A percentile compares a stretch with the other conserved stretches of the same genome.
These are phyloP conservation scores for Tricholomella constricta DNA, from an alignment of 768 basidiomycete genomes.

Conservation along the genomic window DNA sequence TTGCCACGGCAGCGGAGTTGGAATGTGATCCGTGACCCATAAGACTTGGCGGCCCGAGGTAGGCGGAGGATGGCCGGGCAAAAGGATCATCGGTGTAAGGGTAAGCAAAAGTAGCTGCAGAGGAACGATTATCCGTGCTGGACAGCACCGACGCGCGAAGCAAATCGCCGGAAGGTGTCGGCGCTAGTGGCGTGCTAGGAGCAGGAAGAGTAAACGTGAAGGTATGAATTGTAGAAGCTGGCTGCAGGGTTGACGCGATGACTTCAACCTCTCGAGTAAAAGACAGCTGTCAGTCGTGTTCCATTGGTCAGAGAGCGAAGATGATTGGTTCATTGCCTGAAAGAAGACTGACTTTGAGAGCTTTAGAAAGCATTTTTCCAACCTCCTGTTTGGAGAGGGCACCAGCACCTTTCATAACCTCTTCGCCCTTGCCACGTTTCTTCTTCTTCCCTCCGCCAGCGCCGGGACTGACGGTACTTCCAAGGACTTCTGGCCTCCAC, in stretches of 20 bases:
- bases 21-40: slow-evolving; percentile 48
- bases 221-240: slow-evolving; percentile 88
- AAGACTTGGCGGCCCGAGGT: slow-evolving; percentile 75
- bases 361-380: slow-evolving; percentile 88
- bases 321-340: slow-evolving; percentile 4
- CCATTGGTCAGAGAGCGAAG: background rate
- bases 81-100: slow-evolving; percentile 80
- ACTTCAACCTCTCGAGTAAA: slow-evolving; percentile 93
- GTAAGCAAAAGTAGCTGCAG: slow-evolving; percentile 72
- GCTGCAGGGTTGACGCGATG: slow-evolving; percentile 92
- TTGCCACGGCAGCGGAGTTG: slow-evolving; percentile 31
- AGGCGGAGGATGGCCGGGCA: slow-evolving; percentile 77
- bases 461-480: slow-evolving; percentile 83
- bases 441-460: slow-evolving; percentile 80
- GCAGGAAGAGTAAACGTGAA: slow-evolving; percentile 89
- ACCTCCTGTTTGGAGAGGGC: slow-evolving; percentile 85
- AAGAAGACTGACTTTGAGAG: slow-evolving; percentile 67
- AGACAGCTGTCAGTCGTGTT: slow-evolving; percentile 57
- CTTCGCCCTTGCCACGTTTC: slow-evolving; percentile 64
- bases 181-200: slow-evolving; percentile 73
- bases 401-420: slow-evolving; percentile 73
- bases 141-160: slow-evolving; percentile 77
- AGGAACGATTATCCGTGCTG: slow-evolving; percentile 59
- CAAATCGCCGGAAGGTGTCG: slow-evolving; percentile 69
- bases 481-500: slow-evolving; percentile 92